These are phyloP conservation scores for Cardamine resedifolia DNA, from an alignment of 345 rosid species.

Conservation along the genomic window DNA sequence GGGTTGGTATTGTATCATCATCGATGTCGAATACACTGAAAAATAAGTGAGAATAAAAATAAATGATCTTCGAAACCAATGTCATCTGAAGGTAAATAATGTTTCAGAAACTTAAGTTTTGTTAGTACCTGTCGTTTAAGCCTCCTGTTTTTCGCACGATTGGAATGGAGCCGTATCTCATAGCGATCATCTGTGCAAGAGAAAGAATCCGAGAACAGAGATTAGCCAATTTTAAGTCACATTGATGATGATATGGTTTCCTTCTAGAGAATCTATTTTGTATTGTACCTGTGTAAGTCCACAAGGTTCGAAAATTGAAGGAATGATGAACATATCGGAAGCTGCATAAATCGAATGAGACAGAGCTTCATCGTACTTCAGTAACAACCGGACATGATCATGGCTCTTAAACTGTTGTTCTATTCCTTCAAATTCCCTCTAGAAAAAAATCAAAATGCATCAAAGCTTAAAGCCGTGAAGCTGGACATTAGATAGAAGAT, in stretches of 20 bases:
- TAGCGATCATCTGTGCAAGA: slow-evolving; percentile 76
- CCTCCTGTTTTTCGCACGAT: slow-evolving; percentile 91
- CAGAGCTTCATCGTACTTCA: slow-evolving; percentile 88
- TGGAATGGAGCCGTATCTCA: slow-evolving; percentile 91
- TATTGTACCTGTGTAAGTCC: slow-evolving; percentile 90
- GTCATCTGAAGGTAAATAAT: not conserved
- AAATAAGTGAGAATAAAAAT: slow-evolving; percentile 3
- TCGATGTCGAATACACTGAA: slow-evolving; percentile 81
- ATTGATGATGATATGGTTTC: slow-evolving; percentile 2
- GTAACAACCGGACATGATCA: slow-evolving; percentile 66
- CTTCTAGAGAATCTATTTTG: slow-evolving; percentile 1
- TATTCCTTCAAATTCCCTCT: slow-evolving; percentile 93
- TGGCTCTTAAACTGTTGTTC: slow-evolving; percentile 66
- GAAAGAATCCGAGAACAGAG: slow-evolving; percentile 15
- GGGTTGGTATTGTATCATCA: slow-evolving; percentile 70
- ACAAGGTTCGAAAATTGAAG: slow-evolving; percentile 97
- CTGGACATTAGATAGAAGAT: not conserved
- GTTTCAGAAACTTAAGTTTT: slow-evolving; percentile 8
- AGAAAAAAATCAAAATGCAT: slow-evolving; percentile 18
- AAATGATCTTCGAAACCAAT: slow-evolving; percentile 14
- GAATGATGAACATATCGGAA: slow-evolving; percentile 87
- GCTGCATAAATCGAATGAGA: slow-evolving; percentile 88
- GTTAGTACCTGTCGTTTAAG: slow-evolving; percentile 76
- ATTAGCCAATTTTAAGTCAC: not conserved
- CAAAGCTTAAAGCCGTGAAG: slow-evolving; percentile 1